Conservation (phyloP, 2,329 filamentous ascomycete genomes). For the Cladosporium sp. region DNA sequence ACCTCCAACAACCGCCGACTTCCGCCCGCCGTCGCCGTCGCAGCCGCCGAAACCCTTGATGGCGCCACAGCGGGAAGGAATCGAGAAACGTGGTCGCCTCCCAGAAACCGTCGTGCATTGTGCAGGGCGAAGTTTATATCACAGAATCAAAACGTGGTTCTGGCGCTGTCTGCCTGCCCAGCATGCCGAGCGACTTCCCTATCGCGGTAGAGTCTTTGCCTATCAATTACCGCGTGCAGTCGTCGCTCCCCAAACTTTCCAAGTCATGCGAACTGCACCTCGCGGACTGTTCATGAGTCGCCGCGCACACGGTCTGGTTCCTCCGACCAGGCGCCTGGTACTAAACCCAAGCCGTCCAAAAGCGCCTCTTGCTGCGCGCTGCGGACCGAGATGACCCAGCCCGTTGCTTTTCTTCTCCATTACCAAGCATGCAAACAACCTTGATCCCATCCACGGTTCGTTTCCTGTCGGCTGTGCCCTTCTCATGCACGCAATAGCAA, state of each 20-base stretch:
- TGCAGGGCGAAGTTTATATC: constrained; percentile 16
- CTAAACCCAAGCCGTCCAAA: not conserved
- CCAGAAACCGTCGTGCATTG: constrained; percentile 16
- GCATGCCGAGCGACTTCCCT: not conserved
- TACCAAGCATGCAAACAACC: constrained; percentile 4
- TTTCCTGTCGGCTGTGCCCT: constrained; percentile 6
- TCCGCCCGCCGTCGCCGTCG: not conserved
- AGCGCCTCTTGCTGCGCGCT: constrained; percentile 9
- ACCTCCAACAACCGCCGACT: not conserved
- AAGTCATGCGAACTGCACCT: constrained; percentile 2
- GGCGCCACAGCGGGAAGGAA: constrained; percentile 19
- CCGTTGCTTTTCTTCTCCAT: not conserved
- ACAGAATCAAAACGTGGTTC: constrained; percentile 13
- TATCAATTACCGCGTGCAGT: not conserved
- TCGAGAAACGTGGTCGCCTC: constrained; percentile 18
- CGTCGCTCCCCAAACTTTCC: not conserved
- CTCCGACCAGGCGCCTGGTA: constrained; percentile 14
- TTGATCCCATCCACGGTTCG: constrained; percentile 1
- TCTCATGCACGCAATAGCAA: constrained; percentile 17
- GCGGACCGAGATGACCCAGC: constrained; percentile 11
- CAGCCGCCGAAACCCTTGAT: constrained; percentile 11
- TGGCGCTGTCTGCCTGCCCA: not conserved
- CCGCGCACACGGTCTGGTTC: not conserved
- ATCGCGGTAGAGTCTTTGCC: not conserved
- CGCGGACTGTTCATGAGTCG: constrained; percentile 4